Percentiles rank a stretch among this genome's conserved stretches.
phyloP scores from a whole-genome alignment of 306 rosid genomes.

The Acacia melanoxylon region DNA sequence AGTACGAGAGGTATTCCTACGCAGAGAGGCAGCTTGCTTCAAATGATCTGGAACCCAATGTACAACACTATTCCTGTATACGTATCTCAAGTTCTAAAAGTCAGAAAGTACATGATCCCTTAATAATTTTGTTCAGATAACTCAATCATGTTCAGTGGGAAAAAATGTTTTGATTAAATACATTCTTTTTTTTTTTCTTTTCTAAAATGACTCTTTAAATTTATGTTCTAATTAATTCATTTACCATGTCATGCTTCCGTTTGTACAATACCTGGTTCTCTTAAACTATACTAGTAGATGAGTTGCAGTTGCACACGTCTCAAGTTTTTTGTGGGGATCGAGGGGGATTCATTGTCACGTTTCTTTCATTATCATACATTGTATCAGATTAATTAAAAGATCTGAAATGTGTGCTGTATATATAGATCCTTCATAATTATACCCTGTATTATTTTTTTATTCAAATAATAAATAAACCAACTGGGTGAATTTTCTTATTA shows the following conservation, averaged over 20 bases:
- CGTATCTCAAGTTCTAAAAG: not conserved
- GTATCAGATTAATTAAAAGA: not conserved
- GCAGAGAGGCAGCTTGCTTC: conserved; percentile 60
- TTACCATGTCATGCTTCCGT: not conserved
- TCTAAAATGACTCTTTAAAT: too few relatives aligned
- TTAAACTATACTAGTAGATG: too few relatives aligned
- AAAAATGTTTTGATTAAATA: too few relatives aligned
- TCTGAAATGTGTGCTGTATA: not conserved
- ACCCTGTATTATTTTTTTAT: not conserved
- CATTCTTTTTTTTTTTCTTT: too few relatives aligned
- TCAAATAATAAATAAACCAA: not conserved
- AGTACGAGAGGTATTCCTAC: conserved; percentile 75
- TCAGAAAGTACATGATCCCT: too few relatives aligned
- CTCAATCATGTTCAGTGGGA: too few relatives aligned
- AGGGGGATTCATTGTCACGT: too few relatives aligned
- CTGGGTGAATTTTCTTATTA: not conserved
- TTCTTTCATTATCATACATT: too few relatives aligned
- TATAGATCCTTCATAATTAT: not conserved
- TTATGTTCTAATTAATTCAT: too few relatives aligned
- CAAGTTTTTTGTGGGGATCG: too few relatives aligned
- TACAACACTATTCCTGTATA: not conserved
- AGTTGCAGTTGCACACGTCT: too few relatives aligned
- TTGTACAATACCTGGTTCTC: not conserved
- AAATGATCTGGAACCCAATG: conserved; percentile 48
- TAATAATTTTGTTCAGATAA: too few relatives aligned